A percentile compares a stretch with the other conserved stretches of the same genome.
Evolutionary conservation across 2,329 filamentous ascomycete genomes (phyloP).

Genomic region (Fusarium robinianum): DNA sequence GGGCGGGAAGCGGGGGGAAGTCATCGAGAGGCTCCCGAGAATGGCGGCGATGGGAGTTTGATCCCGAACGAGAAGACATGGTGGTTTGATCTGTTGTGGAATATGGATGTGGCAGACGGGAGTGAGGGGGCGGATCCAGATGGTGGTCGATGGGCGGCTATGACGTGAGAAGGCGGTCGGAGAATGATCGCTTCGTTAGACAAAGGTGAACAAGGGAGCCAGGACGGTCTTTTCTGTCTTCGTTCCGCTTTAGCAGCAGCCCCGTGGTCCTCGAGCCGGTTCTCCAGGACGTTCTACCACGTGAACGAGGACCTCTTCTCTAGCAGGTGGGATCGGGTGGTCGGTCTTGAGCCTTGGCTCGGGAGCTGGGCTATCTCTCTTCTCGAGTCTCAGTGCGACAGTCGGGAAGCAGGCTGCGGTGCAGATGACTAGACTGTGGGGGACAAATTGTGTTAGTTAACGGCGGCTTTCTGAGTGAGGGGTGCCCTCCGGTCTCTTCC

Average conservation of each 20-base stretch:
- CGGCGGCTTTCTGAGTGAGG: conserved; percentile 3
- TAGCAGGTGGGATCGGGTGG: background rate
- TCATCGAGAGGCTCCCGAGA: conserved; percentile 39
- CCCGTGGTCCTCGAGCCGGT: too few relatives aligned
- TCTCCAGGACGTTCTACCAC: conserved; percentile 13
- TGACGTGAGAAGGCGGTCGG: conserved; percentile 25
- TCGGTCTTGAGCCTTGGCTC: conserved; percentile 8
- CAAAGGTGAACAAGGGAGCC: conserved; percentile 17
- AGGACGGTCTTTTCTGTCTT: conserved; percentile 2
- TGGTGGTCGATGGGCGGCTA: conserved; percentile 23
- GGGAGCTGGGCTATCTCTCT: conserved; percentile 8
- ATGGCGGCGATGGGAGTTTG: conserved; percentile 39
- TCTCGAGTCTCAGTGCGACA: conserved; percentile 4
- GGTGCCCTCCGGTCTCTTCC: too few relatives aligned
- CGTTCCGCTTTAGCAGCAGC: conserved; percentile 1
- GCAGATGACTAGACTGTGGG: conserved; percentile 29
- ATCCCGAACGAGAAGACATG: conserved; percentile 43
- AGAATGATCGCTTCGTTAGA: conserved; percentile 15
- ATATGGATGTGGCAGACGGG: background rate
- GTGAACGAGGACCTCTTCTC: conserved; percentile 12
- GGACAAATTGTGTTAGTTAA: conserved; percentile 25
- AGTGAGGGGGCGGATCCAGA: conserved; percentile 8
- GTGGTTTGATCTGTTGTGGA: conserved; percentile 7
- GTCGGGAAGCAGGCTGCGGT: conserved; percentile 11
- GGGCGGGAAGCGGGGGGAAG: conserved; percentile 40